These are phyloP conservation scores for Gossypium bickii DNA, from an alignment of 345 rosid species.

Conservation along the genomic window DNA sequence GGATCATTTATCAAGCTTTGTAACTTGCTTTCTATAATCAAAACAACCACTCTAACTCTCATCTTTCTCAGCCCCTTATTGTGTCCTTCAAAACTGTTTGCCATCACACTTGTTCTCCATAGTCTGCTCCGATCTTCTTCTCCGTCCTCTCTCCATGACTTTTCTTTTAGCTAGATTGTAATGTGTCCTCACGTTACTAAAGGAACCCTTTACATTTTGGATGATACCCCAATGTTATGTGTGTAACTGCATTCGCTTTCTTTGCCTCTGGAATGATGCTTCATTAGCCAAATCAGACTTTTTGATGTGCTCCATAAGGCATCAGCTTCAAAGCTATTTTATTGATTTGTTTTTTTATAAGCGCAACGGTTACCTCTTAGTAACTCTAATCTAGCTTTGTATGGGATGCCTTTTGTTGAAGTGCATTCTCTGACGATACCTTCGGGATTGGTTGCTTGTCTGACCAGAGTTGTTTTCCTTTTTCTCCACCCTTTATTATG, in stretches of 20 bases:
- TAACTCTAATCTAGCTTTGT: slow-evolving; percentile 15
- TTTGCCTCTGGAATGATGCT: slow-evolving; percentile 39
- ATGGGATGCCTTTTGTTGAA: slow-evolving; percentile 30
- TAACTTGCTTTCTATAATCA: no score
- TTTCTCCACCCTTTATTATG: no score
- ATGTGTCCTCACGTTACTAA: no score
- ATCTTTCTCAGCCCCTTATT: no score
- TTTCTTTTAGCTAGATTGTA: no score
- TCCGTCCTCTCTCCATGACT: no score
- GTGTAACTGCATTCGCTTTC: background rate
- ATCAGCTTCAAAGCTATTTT: slow-evolving; percentile 12
- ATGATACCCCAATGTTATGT: slow-evolving; percentile 31
- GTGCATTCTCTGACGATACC: slow-evolving; percentile 38
- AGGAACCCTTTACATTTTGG: no score
- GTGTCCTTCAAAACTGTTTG: no score
- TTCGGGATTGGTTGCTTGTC: slow-evolving; percentile 29
- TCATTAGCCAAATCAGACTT: slow-evolving; percentile 49
- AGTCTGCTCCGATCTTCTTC: no score
- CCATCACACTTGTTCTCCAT: no score
- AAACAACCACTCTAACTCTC: no score
- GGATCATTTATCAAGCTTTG: no score
- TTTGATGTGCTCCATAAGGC: slow-evolving; percentile 42
- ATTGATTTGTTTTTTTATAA: background rate
- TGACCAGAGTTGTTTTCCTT: slow-evolving; percentile 30
- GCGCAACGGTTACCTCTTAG: background rate